Evolutionary conservation across 805 yeast species (phyloP), one percentile per base, ranked within the genome.

Genomic region (Monosporozyma unispora): DNA sequence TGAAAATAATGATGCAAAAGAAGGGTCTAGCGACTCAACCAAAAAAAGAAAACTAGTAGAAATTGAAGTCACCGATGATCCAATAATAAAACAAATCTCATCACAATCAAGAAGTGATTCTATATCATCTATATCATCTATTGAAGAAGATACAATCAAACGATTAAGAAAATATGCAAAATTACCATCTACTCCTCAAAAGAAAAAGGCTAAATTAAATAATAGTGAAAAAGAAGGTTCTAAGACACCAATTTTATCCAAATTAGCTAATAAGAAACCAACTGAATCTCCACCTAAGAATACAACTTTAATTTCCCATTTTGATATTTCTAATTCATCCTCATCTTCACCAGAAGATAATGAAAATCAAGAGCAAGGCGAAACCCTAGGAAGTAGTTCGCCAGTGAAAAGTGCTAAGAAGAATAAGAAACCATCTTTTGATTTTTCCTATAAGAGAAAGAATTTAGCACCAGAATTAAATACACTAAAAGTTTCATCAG

Each of bases 401-500:
- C 35, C 35, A 14, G 14, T 31, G 35, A 31, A 14, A 31, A 4
- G 16, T 14, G n/a, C 35, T 7, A 41, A n/a, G 18, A 41, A 25
- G 22, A 35, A 41, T n/a, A 41, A 23, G 22, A 44, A 44, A 22
- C 33, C 35, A n/a, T 44, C 46, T n/a, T 50, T 48, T 21, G 59
- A 59, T 47, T 59, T 59, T 41, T 56, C 60, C 9, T 49, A 53
- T 43, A 57, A 57, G 19, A 61, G 67, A 50, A 59, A 46, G 50
- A 57, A 63, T 0, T 37, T 60, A 11, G 53, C 69, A 1, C 69
- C 72, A 8, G 68, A 64, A 52, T 50, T 68, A 16, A 52, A 58
- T 3, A 63, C 63, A 37, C 51, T 68, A 44, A 69, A 62, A 14
- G 64, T 67, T 8, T 63, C 69, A 18, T 47, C 60, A 1, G 68